Evolutionary conservation across 2,329 filamentous ascomycete species (phyloP).

Genomic region (Microdochium nivale): DNA sequence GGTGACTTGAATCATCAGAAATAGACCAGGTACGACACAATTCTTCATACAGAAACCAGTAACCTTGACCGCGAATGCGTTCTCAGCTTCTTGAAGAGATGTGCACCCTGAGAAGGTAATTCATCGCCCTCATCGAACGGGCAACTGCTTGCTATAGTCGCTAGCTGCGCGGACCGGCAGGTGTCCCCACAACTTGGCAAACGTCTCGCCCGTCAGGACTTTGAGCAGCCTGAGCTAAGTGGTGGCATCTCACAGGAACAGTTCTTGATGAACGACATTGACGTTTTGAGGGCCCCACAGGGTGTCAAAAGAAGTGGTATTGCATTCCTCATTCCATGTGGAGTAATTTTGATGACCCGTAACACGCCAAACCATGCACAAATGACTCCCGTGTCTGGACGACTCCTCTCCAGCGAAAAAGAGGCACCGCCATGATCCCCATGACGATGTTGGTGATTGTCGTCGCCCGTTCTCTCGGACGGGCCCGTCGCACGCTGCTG

Average conservation of each 20-base stretch:
- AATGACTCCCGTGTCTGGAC: constrained; percentile 7
- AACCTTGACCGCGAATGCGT: too few species aligned
- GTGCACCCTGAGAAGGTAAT: too few species aligned
- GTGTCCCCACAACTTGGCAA: too few species aligned
- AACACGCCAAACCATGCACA: constrained; percentile 35
- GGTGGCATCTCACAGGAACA: too few species aligned
- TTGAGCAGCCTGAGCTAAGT: too few species aligned
- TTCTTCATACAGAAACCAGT: too few species aligned
- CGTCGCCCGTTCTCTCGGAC: not conserved
- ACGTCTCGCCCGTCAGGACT: too few species aligned
- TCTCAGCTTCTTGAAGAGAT: too few species aligned
- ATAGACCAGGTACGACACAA: not conserved
- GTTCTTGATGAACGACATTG: not conserved
- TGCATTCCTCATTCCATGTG: constrained; percentile 21
- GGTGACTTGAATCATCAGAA: not conserved
- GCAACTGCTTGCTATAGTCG: too few species aligned
- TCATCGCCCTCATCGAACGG: too few species aligned
- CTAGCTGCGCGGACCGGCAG: too few species aligned
- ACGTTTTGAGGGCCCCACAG: not conserved
- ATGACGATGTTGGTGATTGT: not conserved
- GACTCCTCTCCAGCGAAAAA: constrained; percentile 4
- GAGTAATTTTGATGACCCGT: constrained; percentile 32
- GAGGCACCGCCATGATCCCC: not conserved
- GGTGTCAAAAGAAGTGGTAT: constrained; percentile 15
- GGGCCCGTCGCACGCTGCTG: constrained; percentile 2